These are phyloP conservation scores for Boletus huronensis DNA, from an alignment of 768 basidiomycete species.

Conservation along the genomic window DNA sequence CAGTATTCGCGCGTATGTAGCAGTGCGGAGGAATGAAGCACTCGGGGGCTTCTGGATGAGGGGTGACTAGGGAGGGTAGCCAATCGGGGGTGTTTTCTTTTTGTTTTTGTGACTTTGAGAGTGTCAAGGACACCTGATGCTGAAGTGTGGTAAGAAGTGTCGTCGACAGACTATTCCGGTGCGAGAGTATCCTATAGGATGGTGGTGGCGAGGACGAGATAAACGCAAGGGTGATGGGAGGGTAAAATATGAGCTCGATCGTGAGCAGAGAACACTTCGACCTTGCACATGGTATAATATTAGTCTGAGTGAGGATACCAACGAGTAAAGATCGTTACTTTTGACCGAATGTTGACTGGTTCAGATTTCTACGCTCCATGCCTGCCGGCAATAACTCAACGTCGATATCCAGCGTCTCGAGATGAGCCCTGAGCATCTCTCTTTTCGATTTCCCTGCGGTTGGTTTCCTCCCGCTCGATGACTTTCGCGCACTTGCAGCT, in stretches of 20 bases:
- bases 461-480: slow-evolving; percentile 28
- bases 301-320: slow-evolving; percentile 6
- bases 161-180: slow-evolving; percentile 51
- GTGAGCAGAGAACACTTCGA: slow-evolving; percentile 66
- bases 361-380: slow-evolving; percentile 74
- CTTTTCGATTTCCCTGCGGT: slow-evolving; percentile 47
- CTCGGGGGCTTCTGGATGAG: slow-evolving; percentile 54
- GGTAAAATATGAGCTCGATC: slow-evolving; percentile 67
- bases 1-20: slow-evolving; percentile 49
- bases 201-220: slow-evolving; percentile 35
- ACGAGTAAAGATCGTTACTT: slow-evolving; percentile 50
- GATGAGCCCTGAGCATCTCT: slow-evolving; percentile 63
- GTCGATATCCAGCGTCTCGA: slow-evolving; percentile 65
- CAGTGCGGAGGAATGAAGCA: slow-evolving; percentile 56
- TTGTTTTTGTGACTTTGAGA: slow-evolving; percentile 37
- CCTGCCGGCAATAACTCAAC: slow-evolving; percentile 76
- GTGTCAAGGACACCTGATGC: slow-evolving; percentile 33
- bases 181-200: slow-evolving; percentile 56
- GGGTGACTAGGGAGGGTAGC: slow-evolving; percentile 50
- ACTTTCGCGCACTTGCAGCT: slow-evolving; percentile 14
- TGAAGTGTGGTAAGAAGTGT: slow-evolving; percentile 52
- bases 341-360: slow-evolving; percentile 81
- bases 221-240: slow-evolving; percentile 44
- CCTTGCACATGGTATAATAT: slow-evolving; percentile 38
- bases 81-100: slow-evolving; percentile 52